Evolutionary conservation across 208 protist species (phyloP).

Genomic region (Leptomonas seymouri): DNA sequence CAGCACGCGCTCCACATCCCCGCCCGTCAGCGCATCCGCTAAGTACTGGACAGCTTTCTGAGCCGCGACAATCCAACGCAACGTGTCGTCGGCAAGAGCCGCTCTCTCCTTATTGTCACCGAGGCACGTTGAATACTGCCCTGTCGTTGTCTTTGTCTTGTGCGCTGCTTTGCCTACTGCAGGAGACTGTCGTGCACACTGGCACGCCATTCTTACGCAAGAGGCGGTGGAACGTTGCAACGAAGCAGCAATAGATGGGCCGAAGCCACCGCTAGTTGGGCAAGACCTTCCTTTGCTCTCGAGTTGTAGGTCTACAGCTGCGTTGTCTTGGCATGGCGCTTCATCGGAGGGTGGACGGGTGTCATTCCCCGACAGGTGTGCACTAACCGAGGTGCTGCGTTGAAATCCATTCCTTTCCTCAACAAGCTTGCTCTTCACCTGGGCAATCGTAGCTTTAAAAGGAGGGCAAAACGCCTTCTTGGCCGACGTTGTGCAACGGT

Average conservation of each 20-base stretch:
- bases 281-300: background rate
- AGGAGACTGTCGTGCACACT: too few species aligned
- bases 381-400: background rate
- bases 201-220: too few species aligned
- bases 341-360: background rate
- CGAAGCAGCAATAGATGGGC: too few species aligned
- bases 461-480: slow-evolving; percentile 21
- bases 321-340: too few species aligned
- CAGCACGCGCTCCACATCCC: slow-evolving; percentile 30
- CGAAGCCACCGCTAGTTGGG: background rate
- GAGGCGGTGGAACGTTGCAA: too few species aligned
- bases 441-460: slow-evolving; percentile 8
- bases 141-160: background rate
- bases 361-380: background rate
- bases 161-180: background rate
- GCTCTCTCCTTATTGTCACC: background rate
- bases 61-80: slow-evolving; percentile 30
- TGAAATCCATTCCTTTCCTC: background rate
- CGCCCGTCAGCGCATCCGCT: slow-evolving; percentile 8
- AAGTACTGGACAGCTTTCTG: slow-evolving; percentile 26
- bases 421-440: background rate
- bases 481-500: background rate
- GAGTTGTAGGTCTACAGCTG: too few species aligned
- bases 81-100: slow-evolving; percentile 27
- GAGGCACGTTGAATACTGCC: background rate